A percentile compares a stretch with the other conserved stretches of the same genome.
Evolutionary conservation across 768 basidiomycete genomes (phyloP).

Genomic region (Trametes cinnabarina): DNA sequence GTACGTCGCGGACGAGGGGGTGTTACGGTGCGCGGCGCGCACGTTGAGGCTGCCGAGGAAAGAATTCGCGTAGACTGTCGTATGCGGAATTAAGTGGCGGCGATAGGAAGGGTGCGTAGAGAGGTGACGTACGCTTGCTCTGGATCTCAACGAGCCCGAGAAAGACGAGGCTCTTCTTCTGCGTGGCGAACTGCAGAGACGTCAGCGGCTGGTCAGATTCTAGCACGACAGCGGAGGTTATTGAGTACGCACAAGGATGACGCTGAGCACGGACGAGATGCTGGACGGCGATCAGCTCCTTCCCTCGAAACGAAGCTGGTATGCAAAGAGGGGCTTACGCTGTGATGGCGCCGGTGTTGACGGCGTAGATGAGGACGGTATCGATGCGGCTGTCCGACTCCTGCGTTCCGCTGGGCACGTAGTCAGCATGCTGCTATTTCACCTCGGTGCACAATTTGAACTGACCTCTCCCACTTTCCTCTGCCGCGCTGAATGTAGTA

Average conservation of each 20-base stretch:
- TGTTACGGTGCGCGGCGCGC: neutral
- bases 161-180: conserved; percentile 6
- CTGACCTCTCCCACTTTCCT: neutral
- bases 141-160: conserved; percentile 9
- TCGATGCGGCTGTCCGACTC: neutral
- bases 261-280: neutral
- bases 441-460: neutral
- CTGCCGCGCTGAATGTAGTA: neutral
- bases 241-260: neutral
- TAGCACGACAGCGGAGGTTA: neutral
- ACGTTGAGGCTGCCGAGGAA: conserved; percentile 8
- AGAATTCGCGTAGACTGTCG: conserved; percentile 5
- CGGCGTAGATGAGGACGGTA: conserved; percentile 5
- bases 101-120: neutral
- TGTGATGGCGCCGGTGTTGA: conserved; percentile 9
- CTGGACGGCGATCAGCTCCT: too few relatives aligned
- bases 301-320: too few relatives aligned
- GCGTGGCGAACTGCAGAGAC: neutral
- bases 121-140: neutral
- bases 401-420: neutral
- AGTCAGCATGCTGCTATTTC: neutral
- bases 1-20: neutral
- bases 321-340: too few relatives aligned
- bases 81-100: neutral
- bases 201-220: too few relatives aligned